A percentile compares a stretch with the other conserved stretches of the same genome.
Conservation (phyloP, 495 filamentous ascomycete species). For the Penicillium samsonianum region DNA sequence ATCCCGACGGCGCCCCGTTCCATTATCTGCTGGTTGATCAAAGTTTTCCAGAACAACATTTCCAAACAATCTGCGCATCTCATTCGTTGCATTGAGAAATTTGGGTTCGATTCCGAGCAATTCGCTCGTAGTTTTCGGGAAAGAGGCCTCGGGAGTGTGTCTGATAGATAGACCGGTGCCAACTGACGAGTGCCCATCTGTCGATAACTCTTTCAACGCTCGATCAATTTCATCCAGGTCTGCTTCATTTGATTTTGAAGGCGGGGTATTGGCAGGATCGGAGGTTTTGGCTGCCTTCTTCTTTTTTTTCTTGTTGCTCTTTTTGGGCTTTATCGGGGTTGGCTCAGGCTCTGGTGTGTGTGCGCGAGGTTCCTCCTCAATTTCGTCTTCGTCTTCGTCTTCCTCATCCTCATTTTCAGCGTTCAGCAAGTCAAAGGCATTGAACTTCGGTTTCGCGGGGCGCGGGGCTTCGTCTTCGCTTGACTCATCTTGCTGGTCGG, state of each 20-base stretch:
- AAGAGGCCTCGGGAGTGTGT: conserved; percentile 45
- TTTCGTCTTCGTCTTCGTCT: conserved; percentile 43
- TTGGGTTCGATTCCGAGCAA: conserved; percentile 74
- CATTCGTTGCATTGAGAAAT: conserved; percentile 81
- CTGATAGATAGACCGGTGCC: conserved; percentile 25
- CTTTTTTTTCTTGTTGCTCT: conserved; percentile 54
- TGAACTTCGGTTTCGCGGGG: conserved; percentile 44
- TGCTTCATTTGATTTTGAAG: conserved; percentile 31
- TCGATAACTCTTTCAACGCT: conserved; percentile 66
- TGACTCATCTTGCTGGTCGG: conserved; percentile 52
- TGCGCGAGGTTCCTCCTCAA: conserved; percentile 35
- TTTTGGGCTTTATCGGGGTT: conserved; percentile 35
- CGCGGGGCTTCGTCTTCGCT: conserved; percentile 48
- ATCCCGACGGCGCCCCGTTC: conserved; percentile 53
- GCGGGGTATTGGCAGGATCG: conserved; percentile 11
- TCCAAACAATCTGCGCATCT: conserved; percentile 93
- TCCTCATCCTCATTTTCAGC: conserved; percentile 64
- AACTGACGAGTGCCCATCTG: conserved; percentile 23
- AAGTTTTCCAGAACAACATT: conserved; percentile 70
- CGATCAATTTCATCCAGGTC: conserved; percentile 80
- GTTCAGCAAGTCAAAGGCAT: conserved; percentile 55
- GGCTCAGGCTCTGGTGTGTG: conserved; percentile 21
- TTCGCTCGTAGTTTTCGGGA: conserved; percentile 45
- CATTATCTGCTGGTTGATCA: conserved; percentile 53
- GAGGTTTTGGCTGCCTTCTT: conserved; percentile 33